phyloP scores from a whole-genome alignment of 2,329 filamentous ascomycete species.

The Mycocentrospora acerina region DNA sequence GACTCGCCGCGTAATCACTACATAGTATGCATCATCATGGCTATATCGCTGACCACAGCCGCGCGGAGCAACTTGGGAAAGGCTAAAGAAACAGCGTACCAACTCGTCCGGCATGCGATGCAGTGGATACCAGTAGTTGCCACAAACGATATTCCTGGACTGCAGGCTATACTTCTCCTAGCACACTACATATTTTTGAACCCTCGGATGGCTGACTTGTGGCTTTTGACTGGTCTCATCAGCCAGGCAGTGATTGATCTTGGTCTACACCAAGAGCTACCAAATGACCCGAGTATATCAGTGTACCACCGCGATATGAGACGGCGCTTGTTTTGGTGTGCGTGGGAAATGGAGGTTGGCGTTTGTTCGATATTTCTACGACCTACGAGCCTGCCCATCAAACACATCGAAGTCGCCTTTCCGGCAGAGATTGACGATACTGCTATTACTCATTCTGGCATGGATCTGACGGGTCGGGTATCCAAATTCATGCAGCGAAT shows the following conservation, averaged over 20 bases:
- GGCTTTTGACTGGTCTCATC: slow-evolving; percentile 40
- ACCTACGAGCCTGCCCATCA: slow-evolving; percentile 34
- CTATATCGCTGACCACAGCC: slow-evolving; percentile 38
- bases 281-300: slow-evolving; percentile 27
- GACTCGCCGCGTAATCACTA: slow-evolving; percentile 35
- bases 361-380: slow-evolving; percentile 38
- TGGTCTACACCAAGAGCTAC: slow-evolving; percentile 40
- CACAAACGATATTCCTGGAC: slow-evolving; percentile 37
- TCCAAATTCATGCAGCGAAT: slow-evolving; percentile 39
- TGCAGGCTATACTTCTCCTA: slow-evolving; percentile 39
- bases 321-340: slow-evolving; percentile 41
- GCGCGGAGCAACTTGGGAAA: slow-evolving; percentile 36
- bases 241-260: slow-evolving; percentile 41
- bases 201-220: slow-evolving; percentile 39
- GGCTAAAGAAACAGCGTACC: slow-evolving; percentile 35
- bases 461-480: slow-evolving; percentile 28
- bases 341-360: slow-evolving; percentile 42
- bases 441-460: slow-evolving; percentile 29
- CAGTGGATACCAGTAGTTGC: slow-evolving; percentile 40
- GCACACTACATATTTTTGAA: slow-evolving; percentile 42
- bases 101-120: slow-evolving; percentile 38
- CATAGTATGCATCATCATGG: slow-evolving; percentile 42
- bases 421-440: slow-evolving; percentile 39
- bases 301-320: slow-evolving; percentile 40
- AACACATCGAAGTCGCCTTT: slow-evolving; percentile 32